Percentiles rank a stretch among this genome's conserved stretches.
Evolutionary conservation across 371 early-diverging fungal genomes (phyloP).

Genomic region (Mycotypha africana): DNA sequence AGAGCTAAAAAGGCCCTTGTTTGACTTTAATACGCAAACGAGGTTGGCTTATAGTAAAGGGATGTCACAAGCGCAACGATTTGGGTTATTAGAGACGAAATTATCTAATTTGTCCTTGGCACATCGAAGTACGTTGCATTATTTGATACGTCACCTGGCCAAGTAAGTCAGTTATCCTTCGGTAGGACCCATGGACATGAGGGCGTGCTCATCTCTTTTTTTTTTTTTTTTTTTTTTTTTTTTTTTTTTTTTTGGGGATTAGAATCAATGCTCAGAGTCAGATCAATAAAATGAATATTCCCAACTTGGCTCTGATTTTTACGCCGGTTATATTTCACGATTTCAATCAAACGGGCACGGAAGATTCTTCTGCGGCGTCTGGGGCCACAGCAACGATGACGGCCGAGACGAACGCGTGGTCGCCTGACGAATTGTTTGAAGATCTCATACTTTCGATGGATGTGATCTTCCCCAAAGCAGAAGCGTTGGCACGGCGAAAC

Average conservation of each 20-base stretch:
- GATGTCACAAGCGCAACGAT: slow-evolving; percentile 24
- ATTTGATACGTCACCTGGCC: slow-evolving; percentile 43
- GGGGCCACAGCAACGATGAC: no score
- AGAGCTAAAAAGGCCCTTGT: slow-evolving; percentile 57
- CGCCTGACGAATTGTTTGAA: slow-evolving; percentile 25
- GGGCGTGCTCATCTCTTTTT: no score
- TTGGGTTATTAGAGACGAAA: slow-evolving; percentile 19
- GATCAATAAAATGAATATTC: slow-evolving; percentile 53
- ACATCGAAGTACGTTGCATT: slow-evolving; percentile 47
- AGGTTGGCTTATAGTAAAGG: slow-evolving; percentile 47
- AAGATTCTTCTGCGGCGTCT: no score
- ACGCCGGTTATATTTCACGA: slow-evolving; percentile 62
- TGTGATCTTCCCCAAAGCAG: slow-evolving; percentile 14
- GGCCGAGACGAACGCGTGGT: slow-evolving; percentile 21
- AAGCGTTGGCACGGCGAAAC: slow-evolving; percentile 8
- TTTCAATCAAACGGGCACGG: slow-evolving; percentile 40
- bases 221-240: no score
- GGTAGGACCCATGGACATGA: no score
- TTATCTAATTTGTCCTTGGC: slow-evolving; percentile 39
- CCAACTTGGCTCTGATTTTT: slow-evolving; percentile 53
- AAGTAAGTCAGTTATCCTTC: slow-evolving; percentile 44
- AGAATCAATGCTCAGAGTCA: slow-evolving; percentile 34
- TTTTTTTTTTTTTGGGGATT: neutral
- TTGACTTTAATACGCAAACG: slow-evolving; percentile 44
- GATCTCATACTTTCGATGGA: slow-evolving; percentile 19